A percentile compares a stretch with the other conserved stretches of the same genome.
phyloP scores from a whole-genome alignment of 2,329 filamentous ascomycete species.

The Clathrospora elynae region DNA sequence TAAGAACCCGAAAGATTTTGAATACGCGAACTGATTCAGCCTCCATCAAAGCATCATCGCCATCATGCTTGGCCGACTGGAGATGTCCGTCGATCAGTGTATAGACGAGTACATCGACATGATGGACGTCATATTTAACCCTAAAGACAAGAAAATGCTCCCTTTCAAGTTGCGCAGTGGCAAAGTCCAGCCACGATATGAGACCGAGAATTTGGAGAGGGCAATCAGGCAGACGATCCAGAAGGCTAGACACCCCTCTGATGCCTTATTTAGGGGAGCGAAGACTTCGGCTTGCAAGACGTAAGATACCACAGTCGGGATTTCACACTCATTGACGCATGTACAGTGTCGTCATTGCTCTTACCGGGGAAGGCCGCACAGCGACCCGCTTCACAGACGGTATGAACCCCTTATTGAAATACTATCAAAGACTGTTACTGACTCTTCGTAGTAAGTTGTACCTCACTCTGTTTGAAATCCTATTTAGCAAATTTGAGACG shows the following conservation, averaged over 20 bases:
- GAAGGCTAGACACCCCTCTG: constrained; percentile 4
- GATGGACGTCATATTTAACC: constrained; percentile 14
- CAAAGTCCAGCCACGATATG: constrained; percentile 16
- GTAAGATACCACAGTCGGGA: background rate
- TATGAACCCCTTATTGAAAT: too few species aligned
- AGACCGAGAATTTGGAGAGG: constrained; percentile 17
- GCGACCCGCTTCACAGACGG: constrained; percentile 14
- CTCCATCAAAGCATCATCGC: constrained; percentile 15
- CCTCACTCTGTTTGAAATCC: too few species aligned
- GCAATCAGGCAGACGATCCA: constrained; percentile 14
- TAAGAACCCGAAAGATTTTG: background rate
- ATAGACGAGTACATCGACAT: constrained; percentile 16
- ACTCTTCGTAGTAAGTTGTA: too few species aligned
- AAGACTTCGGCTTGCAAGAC: constrained; percentile 11
- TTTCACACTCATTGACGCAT: background rate
- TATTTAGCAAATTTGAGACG: too few species aligned
- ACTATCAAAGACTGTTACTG: too few species aligned
- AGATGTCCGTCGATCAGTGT: constrained; percentile 23
- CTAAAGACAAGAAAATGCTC: constrained; percentile 6
- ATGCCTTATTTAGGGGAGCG: constrained; percentile 8
- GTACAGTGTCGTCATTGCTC: constrained; percentile 9
- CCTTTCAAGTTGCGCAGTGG: constrained; percentile 12
- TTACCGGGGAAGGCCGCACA: constrained; percentile 6
- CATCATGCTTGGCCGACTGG: constrained; percentile 23
- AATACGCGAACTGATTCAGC: too few species aligned